Conservation (phyloP, 306 rosid species). For the Acacia crassicarpa region DNA sequence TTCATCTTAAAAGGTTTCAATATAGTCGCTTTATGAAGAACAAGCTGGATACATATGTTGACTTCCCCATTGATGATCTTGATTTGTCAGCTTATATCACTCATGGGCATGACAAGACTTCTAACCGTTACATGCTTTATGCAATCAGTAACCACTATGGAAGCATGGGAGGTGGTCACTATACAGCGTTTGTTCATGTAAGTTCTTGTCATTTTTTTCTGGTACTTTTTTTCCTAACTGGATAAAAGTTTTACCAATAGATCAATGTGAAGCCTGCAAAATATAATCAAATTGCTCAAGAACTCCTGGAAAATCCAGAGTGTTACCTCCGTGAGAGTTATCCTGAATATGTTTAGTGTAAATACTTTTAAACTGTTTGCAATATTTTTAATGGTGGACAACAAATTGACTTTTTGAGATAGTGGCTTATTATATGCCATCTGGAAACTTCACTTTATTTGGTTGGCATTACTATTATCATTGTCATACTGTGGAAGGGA, state of each 20-base stretch:
- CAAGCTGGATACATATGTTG: conserved; percentile 94
- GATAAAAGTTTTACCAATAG: conserved; percentile 12
- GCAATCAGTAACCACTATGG: conserved; percentile 96
- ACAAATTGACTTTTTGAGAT: conserved; percentile 12
- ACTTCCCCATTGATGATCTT: conserved; percentile 84
- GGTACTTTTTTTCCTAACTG: background rate
- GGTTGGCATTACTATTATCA: conserved; percentile 26
- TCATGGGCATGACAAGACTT: conserved; percentile 53
- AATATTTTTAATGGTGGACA: background rate
- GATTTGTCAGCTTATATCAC: conserved; percentile 83
- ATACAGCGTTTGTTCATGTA: conserved; percentile 97
- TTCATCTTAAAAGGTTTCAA: conserved; percentile 96
- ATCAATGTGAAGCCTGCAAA: conserved; percentile 13
- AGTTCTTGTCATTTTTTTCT: conserved; percentile 41
- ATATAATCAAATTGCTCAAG: conserved; percentile 14
- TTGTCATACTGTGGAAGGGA: conserved; percentile 14
- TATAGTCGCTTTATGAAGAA: conserved; percentile 89
- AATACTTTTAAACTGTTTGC: background rate
- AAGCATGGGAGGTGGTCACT: conserved; percentile 99
- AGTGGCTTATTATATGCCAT: conserved; percentile 5
- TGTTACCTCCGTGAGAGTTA: background rate
- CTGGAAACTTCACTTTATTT: conserved; percentile 24
- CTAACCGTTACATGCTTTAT: conserved; percentile 76
- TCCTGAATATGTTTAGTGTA: conserved; percentile 10
- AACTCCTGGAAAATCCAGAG: background rate